These are phyloP conservation scores for Cyclotella kingstonii DNA, from an alignment of 108 stramenopile genomes.

Conservation along the genomic window DNA sequence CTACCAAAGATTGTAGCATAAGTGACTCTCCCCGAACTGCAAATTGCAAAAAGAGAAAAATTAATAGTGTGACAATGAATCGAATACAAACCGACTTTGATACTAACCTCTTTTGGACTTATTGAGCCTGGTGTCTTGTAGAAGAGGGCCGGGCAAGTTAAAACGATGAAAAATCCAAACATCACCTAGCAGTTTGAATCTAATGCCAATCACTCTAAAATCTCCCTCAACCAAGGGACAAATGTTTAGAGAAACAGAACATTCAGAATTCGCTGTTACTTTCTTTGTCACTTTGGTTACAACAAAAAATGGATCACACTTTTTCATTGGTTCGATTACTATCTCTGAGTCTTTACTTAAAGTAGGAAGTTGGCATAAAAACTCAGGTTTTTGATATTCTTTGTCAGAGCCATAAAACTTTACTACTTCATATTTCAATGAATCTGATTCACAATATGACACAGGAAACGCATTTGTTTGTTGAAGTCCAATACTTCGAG, in stretches of 20 bases:
- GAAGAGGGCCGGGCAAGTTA: conserved; percentile 58
- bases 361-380: conserved; percentile 51
- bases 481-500: conserved; percentile 21
- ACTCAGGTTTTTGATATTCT: conserved; percentile 56
- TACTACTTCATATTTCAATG: conserved; percentile 37
- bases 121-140: conserved; percentile 70
- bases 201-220: conserved; percentile 72
- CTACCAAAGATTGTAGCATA: conserved; percentile 63
- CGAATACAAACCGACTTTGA: not conserved
- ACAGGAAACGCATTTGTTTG: conserved; percentile 76
- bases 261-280: conserved; percentile 42
- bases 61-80: not conserved
- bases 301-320: conserved; percentile 67
- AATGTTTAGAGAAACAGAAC: conserved; percentile 48
- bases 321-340: conserved; percentile 32
- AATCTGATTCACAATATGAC: conserved; percentile 19
- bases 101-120: conserved; percentile 54
- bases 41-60: not conserved
- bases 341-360: conserved; percentile 4
- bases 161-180: conserved; percentile 84
- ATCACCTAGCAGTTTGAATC: conserved; percentile 67
- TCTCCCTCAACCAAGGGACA: conserved; percentile 74
- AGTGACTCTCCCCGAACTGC: conserved; percentile 63
- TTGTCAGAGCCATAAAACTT: conserved; percentile 67
- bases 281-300: conserved; percentile 58